Conservation (phyloP, 768 basidiomycete genomes). For the Russula brevipes region DNA sequence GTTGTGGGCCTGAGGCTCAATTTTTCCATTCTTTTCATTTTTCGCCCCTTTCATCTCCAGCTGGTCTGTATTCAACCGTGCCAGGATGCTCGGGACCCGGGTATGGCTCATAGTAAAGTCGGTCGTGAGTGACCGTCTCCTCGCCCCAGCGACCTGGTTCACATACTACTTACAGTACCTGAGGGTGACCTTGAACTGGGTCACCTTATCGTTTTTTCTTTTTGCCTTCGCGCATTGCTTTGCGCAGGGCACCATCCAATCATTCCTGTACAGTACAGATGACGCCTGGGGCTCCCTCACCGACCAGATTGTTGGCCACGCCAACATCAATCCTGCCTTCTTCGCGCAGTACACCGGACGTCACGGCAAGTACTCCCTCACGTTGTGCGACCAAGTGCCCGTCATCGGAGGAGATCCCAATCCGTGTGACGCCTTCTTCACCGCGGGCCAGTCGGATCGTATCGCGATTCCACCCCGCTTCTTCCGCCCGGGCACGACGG, state of each 20-base stretch:
- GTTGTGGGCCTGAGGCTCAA: background rate
- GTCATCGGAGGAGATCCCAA: conserved; percentile 24
- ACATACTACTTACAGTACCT: conserved; percentile 27
- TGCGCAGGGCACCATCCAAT: conserved; percentile 47
- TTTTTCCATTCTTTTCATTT: background rate
- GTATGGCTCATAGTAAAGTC: conserved; percentile 3
- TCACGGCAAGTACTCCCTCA: conserved; percentile 30
- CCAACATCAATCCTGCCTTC: conserved; percentile 35
- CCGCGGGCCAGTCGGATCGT: conserved; percentile 32
- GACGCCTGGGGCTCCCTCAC: conserved; percentile 37
- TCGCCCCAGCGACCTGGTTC: background rate
- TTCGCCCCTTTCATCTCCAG: background rate
- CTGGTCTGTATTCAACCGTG: conserved; percentile 7
- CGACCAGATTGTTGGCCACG: conserved; percentile 35
- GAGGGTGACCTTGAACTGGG: conserved; percentile 31
- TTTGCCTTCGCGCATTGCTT: conserved; percentile 49
- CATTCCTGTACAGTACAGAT: conserved; percentile 45
- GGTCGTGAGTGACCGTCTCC: conserved; percentile 1
- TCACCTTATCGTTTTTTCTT: conserved; percentile 43
- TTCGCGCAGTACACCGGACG: conserved; percentile 31
- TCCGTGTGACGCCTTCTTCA: conserved; percentile 24
- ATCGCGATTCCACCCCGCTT: conserved; percentile 22
- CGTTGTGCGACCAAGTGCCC: conserved; percentile 46
- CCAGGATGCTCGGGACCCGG: background rate
- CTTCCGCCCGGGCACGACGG: background rate